Evolutionary conservation across 106 monocot species (phyloP).

Genomic region (Platanthera guangdongensis): DNA sequence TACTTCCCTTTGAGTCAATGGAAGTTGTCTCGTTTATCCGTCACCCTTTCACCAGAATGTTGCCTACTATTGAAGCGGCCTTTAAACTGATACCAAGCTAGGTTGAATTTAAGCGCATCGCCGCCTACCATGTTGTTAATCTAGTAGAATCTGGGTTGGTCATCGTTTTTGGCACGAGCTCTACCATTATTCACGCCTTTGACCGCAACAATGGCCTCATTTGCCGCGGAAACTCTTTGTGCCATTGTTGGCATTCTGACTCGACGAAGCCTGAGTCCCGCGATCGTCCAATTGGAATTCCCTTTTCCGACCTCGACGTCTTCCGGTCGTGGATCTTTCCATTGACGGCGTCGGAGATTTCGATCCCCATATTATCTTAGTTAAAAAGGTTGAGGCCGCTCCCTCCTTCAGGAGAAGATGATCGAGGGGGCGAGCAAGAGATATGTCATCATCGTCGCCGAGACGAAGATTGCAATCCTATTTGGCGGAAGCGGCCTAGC

Average conservation of each 20-base stretch:
- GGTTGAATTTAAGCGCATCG: slow-evolving; percentile 44
- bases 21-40: no score
- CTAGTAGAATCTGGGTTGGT: slow-evolving; percentile 44
- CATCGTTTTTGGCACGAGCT: slow-evolving; percentile 58
- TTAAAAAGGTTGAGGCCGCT: slow-evolving; percentile 53
- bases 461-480: slow-evolving; percentile 35
- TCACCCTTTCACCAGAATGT: no score
- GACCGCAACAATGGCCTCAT: slow-evolving; percentile 42
- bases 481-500: slow-evolving; percentile 38
- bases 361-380: slow-evolving; percentile 44
- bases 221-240: slow-evolving; percentile 19
- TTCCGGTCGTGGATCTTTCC: slow-evolving; percentile 42
- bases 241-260: slow-evolving; percentile 45
- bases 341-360: slow-evolving; percentile 71
- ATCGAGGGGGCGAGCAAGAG: slow-evolving; percentile 41
- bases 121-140: slow-evolving; percentile 48
- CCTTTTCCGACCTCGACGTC: slow-evolving; percentile 29
- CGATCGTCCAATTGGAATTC: slow-evolving; percentile 32
- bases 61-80: no score
- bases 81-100: neutral
- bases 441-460: slow-evolving; percentile 54
- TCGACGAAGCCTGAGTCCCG: slow-evolving; percentile 41
- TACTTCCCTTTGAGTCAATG: no score
- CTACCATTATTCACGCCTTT: slow-evolving; percentile 53
- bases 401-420: slow-evolving; percentile 57